Conservation (phyloP, 2,329 filamentous ascomycete genomes). For the Neofusicoccum kwambonambiense region DNA sequence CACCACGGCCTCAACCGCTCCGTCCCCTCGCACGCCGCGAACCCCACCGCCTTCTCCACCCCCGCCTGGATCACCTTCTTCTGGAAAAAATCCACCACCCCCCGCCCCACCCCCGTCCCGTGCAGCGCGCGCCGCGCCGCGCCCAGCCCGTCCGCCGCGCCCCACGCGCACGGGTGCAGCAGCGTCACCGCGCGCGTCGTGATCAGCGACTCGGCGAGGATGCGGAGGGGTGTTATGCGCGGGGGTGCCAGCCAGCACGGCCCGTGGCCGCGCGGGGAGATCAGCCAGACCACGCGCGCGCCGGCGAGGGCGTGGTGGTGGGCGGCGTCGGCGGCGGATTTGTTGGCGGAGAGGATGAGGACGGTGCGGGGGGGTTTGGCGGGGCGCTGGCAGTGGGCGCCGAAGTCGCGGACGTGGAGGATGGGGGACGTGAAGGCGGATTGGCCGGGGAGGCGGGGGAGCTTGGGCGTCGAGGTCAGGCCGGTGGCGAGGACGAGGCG, state of each 20-base stretch:
- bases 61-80: constrained; percentile 52
- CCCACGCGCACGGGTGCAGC: constrained; percentile 75
- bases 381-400: constrained; percentile 20
- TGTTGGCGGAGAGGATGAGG: constrained; percentile 60
- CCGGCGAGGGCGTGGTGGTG: constrained; percentile 53
- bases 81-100: constrained; percentile 58
- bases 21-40: constrained; percentile 42
- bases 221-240: constrained; percentile 66
- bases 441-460: constrained; percentile 52
- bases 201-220: constrained; percentile 66
- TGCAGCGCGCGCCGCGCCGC: constrained; percentile 57
- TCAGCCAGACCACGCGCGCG: constrained; percentile 49
- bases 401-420: constrained; percentile 58
- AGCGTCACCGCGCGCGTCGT: constrained; percentile 67
- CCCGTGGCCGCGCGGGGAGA: constrained; percentile 57
- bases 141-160: constrained; percentile 58
- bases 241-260: constrained; percentile 60
- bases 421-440: constrained; percentile 53
- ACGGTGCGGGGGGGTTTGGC: too few relatives aligned
- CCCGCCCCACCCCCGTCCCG: constrained; percentile 55
- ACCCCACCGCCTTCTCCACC: constrained; percentile 47
- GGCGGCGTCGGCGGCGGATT: constrained; percentile 62
- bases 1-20: constrained; percentile 43
- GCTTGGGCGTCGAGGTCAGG: constrained; percentile 56
- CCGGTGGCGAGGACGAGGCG: constrained; percentile 64